Base-by-base conservation (phyloP, 441 rosid genomes). In the Pelargonium cotyledonis region DNA sequence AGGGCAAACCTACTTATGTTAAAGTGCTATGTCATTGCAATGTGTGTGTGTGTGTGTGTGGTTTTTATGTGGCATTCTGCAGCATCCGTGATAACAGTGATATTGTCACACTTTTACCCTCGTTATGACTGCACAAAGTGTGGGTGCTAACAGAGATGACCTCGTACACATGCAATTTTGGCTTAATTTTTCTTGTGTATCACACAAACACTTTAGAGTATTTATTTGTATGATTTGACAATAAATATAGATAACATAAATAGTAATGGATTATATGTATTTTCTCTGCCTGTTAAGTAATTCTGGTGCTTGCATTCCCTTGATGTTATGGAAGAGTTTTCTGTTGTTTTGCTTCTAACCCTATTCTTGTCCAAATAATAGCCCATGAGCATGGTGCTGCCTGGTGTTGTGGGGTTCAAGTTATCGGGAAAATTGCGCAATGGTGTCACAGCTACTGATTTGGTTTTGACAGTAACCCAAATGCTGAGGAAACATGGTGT, bases 311-410 rank as follows among this genome's bases (percentile, higher is more conserved):
- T 51, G 35, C 6, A 14, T 51, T 14, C 58, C 58, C 18, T 51
- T 51, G 18, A 51, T 51, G 6, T 7, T n/a, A 51, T 29, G 35
- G 35, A 29, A 23, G 26, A 23, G 26, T 14, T 15, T 51, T 2
- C 5, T n/a, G 6, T n/a, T 12, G 7, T n/a, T 5, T n/a, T 51
- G 6, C 58, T 51, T 51, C n/a, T 7, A 51, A 51, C 1, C 19
- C 14, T 46, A 51, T 15, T n/a, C 15, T 12, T 18, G n/a, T 16
- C 16, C 8, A 51, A 51, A n/a, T 77, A 68, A 75, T 91, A 95
- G 99, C 99, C 99, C 46, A 91, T 95, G 99, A 95, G 98, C 85
- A 90, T 95, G 99, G 99, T 95, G 72, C 82, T 95, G 77, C 99
- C 99, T 58, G 99, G 96, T 72, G 99, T 95, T 75, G 98, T 92